Evolutionary conservation across 495 filamentous ascomycete genomes (phyloP).

Genomic region (Hyaloscypha finlandica): DNA sequence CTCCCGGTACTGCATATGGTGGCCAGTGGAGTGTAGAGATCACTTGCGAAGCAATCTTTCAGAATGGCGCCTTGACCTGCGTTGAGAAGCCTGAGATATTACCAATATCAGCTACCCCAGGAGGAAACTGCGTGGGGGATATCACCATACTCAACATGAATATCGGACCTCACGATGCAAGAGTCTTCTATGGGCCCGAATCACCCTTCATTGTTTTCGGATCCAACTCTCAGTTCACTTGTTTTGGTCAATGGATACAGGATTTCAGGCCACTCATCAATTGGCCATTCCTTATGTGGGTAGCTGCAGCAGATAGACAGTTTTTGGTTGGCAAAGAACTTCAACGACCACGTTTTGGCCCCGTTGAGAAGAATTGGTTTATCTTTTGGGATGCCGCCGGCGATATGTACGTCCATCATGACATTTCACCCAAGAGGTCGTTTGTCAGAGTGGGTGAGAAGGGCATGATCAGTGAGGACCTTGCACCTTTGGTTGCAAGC

Average conservation of each 20-base stretch:
- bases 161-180: slow-evolving; percentile 52
- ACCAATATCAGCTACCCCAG: slow-evolving; percentile 43
- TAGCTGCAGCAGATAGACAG: slow-evolving; percentile 20
- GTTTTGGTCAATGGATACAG: slow-evolving; percentile 53
- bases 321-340: slow-evolving; percentile 48
- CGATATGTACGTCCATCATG: slow-evolving; percentile 50
- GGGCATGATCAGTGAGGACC: slow-evolving; percentile 44
- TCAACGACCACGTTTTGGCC: slow-evolving; percentile 40
- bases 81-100: slow-evolving; percentile 38
- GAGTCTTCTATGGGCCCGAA: slow-evolving; percentile 53
- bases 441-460: slow-evolving; percentile 45
- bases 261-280: slow-evolving; percentile 50
- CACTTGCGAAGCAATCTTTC: slow-evolving; percentile 48
- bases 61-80: slow-evolving; percentile 42
- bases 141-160: slow-evolving; percentile 38
- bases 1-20: slow-evolving; percentile 18
- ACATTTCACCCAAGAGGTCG: slow-evolving; percentile 45
- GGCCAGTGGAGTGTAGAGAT: slow-evolving; percentile 41
- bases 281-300: slow-evolving; percentile 34
- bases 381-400: slow-evolving; percentile 52
- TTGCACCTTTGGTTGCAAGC: slow-evolving; percentile 34
- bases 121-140: slow-evolving; percentile 44
- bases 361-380: slow-evolving; percentile 59
- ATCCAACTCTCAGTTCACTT: slow-evolving; percentile 50
- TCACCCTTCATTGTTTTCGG: slow-evolving; percentile 49